Evolutionary conservation across 495 filamentous ascomycete species (phyloP), one percentile per base, ranked within the genome.

Genomic region (Bacidia rubella): DNA sequence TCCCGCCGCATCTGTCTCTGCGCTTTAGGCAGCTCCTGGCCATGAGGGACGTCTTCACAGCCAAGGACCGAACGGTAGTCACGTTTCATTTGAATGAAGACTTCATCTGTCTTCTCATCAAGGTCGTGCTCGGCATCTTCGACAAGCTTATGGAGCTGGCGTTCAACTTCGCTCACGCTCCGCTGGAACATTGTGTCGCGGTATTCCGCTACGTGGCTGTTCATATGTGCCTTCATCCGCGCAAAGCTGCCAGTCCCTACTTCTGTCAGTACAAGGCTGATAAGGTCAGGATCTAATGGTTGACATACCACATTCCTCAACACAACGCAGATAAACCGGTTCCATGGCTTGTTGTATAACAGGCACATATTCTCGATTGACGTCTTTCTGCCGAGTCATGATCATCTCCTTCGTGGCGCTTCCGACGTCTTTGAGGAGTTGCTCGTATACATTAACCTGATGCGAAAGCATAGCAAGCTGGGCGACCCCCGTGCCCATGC

Each of bases 161-260:
- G 35, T 48, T 63, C 60, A 1, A 81, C 76, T n/a, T 58, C 61
- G 1, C 60, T 44, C 3, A 65, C 65, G 17, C 69, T 70, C 9
- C 66, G 47, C 17, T 57, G 50, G 54, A 83, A 83, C 77, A 83
- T 81, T 1, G 52, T 57, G 7, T 65, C 53, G 1, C 69, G 66
- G 1, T 64, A 41, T 0, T 45, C 27, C 2, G 65, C 60, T 5
- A 84, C 70, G 54, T 83, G 73, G n/a, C 39, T 24, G 0, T 54
- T 52, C 77, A 83, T 82, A 27, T 56, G 47, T 2, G 21, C 54
- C 56, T 79, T 83, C 75, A 83, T 83, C 1, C 79, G 70, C 25
- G 54, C 63, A 54, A 60, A 79, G 17, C 58, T 69, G 0, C 79
- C 80, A 3, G 52, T n/a, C 5, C 73, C 73, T 71, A 44, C 11